These are phyloP conservation scores for Gossypium rotundifolium DNA, from an alignment of 345 rosid species.

Conservation along the genomic window DNA sequence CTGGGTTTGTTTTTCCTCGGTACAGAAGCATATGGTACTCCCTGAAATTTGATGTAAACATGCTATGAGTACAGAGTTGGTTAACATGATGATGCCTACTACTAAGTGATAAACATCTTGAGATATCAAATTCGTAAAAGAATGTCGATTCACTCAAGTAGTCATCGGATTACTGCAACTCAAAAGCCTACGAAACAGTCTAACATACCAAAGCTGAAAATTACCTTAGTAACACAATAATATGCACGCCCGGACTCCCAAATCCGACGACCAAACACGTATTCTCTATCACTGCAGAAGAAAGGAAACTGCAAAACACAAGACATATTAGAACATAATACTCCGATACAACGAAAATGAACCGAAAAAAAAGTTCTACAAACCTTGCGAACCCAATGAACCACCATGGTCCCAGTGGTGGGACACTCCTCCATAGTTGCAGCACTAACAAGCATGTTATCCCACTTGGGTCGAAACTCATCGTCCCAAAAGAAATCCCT, in stretches of 20 bases:
- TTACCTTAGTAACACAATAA: slow-evolving; percentile 90
- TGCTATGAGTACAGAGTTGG: slow-evolving; percentile 3
- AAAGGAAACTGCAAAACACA: slow-evolving; percentile 78
- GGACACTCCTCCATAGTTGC: slow-evolving; percentile 62
- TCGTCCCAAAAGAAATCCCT: slow-evolving; percentile 99
- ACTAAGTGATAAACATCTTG: background rate
- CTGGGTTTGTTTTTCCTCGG: slow-evolving; percentile 72
- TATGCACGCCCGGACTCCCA: slow-evolving; percentile 78
- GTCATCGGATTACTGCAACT: background rate
- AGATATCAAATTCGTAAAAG: background rate
- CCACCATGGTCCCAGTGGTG: slow-evolving; percentile 71
- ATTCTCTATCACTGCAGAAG: slow-evolving; percentile 95
- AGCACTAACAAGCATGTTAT: slow-evolving; percentile 69
- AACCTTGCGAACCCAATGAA: slow-evolving; percentile 95
- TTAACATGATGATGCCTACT: slow-evolving; percentile 2
- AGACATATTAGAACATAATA: slow-evolving; percentile 7
- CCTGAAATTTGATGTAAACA: slow-evolving; percentile 40
- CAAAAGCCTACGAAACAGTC: background rate
- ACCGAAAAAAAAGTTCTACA: background rate
- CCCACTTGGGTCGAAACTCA: slow-evolving; percentile 76
- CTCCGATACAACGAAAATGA: slow-evolving; percentile 4
- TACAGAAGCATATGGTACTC: slow-evolving; percentile 61
- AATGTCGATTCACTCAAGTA: background rate
- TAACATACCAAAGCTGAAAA: background rate
- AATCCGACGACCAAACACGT: slow-evolving; percentile 87